Evolutionary conservation across 192 early-diverging fungal genomes (phyloP), one percentile per base, ranked within the genome.

Genomic region (Obelidium mucronatum): DNA sequence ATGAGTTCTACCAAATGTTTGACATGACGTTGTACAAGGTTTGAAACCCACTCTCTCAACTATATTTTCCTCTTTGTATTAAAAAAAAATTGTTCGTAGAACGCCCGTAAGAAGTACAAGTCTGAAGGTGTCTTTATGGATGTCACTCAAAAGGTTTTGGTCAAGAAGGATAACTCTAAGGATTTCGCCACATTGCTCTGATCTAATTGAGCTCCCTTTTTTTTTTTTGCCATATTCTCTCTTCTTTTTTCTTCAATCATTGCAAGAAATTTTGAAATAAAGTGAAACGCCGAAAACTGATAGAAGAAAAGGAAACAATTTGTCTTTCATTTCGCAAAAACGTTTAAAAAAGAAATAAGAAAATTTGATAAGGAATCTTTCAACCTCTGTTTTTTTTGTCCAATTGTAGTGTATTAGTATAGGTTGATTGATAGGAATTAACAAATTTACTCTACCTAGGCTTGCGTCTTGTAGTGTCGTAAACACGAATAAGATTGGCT

Each of bases 401-500:
- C n/a, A n/a, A n/a, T n/a, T n/a, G n/a, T n/a, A n/a, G 55, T 28
- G 11, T 22, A 58, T 58, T 58, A 58, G 13, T 58, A 58, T 48
- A 48, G 19, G 55, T 22, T 58, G 24, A 28, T 58, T 58, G 55
- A 48, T 8, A 58, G 6, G 26, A 24, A 58, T 22, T 28, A 58
- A 28, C 8, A 58, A 8, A 31, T 6, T 58, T 28, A 58, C 8
- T 24, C 15, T 30, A 73, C 71, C 75, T 81, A 2, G 91, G 90
- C 82, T 92, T 92, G 55, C 85, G 80, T 54, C 88, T 79, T 0
- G 93, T 94, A 2, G 93, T 94, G 68, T 94, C 93, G 81, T 94
- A 94, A 30, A 91, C 84, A 36, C 93, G 87, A 75, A 94, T 93
- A 48, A 94, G 77, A 66, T 92, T 89, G 31, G 94, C 93, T 85